Base-by-base conservation (phyloP, 2,329 filamentous ascomycete species). In the Colletotrichum lupini region DNA sequence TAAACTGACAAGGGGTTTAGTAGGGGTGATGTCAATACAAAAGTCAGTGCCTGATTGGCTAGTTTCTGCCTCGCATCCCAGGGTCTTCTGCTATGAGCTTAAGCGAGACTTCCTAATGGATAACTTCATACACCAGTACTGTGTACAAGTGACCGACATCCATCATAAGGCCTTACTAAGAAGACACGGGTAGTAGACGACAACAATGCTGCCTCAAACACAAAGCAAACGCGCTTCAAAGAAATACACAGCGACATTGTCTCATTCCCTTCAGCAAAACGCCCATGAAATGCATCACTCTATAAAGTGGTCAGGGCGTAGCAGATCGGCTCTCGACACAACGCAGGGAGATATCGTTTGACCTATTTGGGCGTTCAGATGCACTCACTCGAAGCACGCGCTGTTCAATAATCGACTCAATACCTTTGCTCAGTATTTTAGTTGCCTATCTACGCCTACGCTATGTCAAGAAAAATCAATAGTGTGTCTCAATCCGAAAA, bases 391-490 rank as follows among this genome's bases (percentile, higher is more conserved):
- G n/a, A 32, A n/a, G 32, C 42, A 24, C 16, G 5, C n/a, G 35
- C 32, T 30, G 35, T n/a, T 12, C 28, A 6, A 11, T n/a, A 61
- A 14, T 68, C 49, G 14, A n/a, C 37, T 57, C 26, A 53, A 46
- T 52, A 22, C 49, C 24, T 35, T 61, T 46, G n/a, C 63, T 72
- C 59, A 9, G 11, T 11, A 32, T 37, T 64, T 37, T 53, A 52
- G 57, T 26, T 62, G 19, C 67, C 67, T 71, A 46, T 71, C 56
- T 73, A 73, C 71, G 71, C 71, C 71, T 71, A 66, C 71, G 71
- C 71, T 73, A 71, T 73, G 67, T 71, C 37, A 53, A 30, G 53
- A 64, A 53, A 26, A 37, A 61, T 12, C 32, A 37, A 69, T 46
- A 60, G 22, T 22, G n/a, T n/a, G n/a, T 69, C 42, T 35, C 42